A percentile compares a stretch with the other conserved stretches of the same genome.
These are phyloP conservation scores for Podaxis sp. DNA, from an alignment of 768 basidiomycete genomes.

Conservation along the genomic window DNA sequence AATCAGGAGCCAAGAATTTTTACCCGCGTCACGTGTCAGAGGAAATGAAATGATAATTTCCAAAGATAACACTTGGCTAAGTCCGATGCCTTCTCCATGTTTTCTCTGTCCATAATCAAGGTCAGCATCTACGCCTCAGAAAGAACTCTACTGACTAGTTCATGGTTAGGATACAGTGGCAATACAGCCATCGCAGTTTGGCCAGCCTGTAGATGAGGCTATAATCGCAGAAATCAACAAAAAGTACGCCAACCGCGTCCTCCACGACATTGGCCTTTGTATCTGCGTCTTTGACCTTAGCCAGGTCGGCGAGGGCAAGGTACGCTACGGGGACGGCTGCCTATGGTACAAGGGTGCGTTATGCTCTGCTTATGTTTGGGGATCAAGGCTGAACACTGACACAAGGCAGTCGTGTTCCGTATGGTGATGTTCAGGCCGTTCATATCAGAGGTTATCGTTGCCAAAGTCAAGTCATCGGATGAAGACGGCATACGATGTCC, in stretches of 20 bases:
- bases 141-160: background rate
- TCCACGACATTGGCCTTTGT: slow-evolving; percentile 90
- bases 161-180: slow-evolving; percentile 83
- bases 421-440: slow-evolving; percentile 93
- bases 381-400: slow-evolving; percentile 6
- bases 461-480: slow-evolving; percentile 85
- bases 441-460: slow-evolving; percentile 83
- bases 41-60: slow-evolving; percentile 9
- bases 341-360: slow-evolving; percentile 88
- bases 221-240: slow-evolving; percentile 87
- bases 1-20: slow-evolving; percentile 1
- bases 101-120: slow-evolving; percentile 14
- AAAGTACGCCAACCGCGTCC: slow-evolving; percentile 90
- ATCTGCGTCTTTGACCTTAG: slow-evolving; percentile 87
- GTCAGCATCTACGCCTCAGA: background rate
- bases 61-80: background rate
- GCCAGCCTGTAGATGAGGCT: slow-evolving; percentile 71
- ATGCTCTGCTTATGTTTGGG: background rate
- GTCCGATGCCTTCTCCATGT: background rate
- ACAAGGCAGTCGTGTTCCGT: slow-evolving; percentile 71
- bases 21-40: slow-evolving; percentile 1
- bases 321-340: slow-evolving; percentile 92
- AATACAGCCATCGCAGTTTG: slow-evolving; percentile 86
- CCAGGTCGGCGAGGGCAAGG: slow-evolving; percentile 86
- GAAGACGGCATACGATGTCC: slow-evolving; percentile 80